Conservation (phyloP, 306 rosid genomes). For the Trifolium fragiferum region DNA sequence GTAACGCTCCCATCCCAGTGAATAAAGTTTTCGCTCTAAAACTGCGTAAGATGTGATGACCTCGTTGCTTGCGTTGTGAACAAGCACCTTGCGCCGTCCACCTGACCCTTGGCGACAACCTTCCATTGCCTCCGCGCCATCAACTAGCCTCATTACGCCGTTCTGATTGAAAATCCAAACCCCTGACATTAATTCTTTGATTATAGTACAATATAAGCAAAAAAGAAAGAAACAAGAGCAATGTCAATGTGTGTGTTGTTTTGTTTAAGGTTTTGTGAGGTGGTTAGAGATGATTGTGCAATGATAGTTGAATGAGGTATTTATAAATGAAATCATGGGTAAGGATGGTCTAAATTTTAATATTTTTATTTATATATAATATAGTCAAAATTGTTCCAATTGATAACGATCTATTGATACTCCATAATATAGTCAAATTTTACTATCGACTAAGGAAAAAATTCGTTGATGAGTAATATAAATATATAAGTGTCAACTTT, state of each 20-base stretch:
- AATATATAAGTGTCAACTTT: too few species aligned
- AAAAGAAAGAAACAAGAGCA: background rate
- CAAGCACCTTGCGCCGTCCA: slow-evolving; percentile 65
- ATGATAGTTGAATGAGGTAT: slow-evolving; percentile 29
- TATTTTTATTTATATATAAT: too few species aligned
- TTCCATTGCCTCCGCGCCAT: slow-evolving; percentile 55
- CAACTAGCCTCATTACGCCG: slow-evolving; percentile 82
- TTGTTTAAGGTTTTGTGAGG: slow-evolving; percentile 10
- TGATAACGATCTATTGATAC: too few species aligned
- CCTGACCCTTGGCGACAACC: slow-evolving; percentile 43
- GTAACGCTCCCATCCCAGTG: slow-evolving; percentile 91
- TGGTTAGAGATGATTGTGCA: slow-evolving; percentile 29
- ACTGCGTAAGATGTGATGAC: slow-evolving; percentile 63
- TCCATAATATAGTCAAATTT: too few species aligned
- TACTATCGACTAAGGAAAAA: too few species aligned
- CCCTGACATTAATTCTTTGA: slow-evolving; percentile 71
- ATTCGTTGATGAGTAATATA: too few species aligned
- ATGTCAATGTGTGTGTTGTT: background rate
- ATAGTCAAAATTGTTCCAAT: too few species aligned
- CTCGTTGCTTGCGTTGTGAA: slow-evolving; percentile 67
- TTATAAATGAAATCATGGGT: too few species aligned
- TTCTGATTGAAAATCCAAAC: slow-evolving; percentile 89
- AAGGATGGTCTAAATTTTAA: too few species aligned
- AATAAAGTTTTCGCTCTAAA: slow-evolving; percentile 60
- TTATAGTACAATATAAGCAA: background rate